Evolutionary conservation across 345 rosid genomes (phyloP).

Genomic region (Camelina hispida): DNA sequence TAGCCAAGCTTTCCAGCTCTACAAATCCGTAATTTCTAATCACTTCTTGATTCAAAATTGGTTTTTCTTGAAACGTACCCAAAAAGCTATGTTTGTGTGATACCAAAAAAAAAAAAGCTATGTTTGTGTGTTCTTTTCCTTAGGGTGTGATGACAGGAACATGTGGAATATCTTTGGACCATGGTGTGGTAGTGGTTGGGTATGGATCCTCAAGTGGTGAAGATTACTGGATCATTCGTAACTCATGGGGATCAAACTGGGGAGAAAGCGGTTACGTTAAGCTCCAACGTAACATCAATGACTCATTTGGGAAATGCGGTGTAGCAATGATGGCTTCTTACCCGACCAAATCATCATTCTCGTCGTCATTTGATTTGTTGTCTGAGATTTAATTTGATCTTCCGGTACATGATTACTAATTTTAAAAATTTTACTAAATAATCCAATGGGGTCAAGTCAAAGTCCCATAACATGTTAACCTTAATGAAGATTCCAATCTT

Average conservation of each 20-base stretch:
- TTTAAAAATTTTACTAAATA: neutral
- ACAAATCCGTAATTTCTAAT: conserved; percentile 1
- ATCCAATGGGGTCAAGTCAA: neutral
- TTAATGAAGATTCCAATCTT: neutral
- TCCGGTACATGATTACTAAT: neutral
- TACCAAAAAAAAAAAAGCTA: too few species aligned
- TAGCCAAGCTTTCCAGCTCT: conserved; percentile 17
- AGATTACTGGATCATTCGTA: conserved; percentile 13
- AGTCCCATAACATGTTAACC: neutral
- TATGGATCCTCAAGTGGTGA: conserved; percentile 2
- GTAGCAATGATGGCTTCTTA: conserved; percentile 25
- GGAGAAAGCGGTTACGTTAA: conserved; percentile 31
- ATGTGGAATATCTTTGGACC: conserved; percentile 10
- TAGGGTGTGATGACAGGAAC: conserved; percentile 11
- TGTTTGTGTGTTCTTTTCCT: neutral
- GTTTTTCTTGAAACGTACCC: neutral
- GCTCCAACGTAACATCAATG: conserved; percentile 26
- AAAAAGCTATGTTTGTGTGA: neutral
- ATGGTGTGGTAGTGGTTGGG: conserved; percentile 19
- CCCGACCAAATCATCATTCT: conserved; percentile 4
- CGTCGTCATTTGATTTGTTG: conserved; percentile 1
- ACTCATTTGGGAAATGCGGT: conserved; percentile 14
- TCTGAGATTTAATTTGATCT: neutral
- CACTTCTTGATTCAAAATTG: neutral
- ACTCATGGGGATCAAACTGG: conserved; percentile 33